Conservation (phyloP, 108 stramenopile genomes). For the Chaetoceros tenuissimus region DNA sequence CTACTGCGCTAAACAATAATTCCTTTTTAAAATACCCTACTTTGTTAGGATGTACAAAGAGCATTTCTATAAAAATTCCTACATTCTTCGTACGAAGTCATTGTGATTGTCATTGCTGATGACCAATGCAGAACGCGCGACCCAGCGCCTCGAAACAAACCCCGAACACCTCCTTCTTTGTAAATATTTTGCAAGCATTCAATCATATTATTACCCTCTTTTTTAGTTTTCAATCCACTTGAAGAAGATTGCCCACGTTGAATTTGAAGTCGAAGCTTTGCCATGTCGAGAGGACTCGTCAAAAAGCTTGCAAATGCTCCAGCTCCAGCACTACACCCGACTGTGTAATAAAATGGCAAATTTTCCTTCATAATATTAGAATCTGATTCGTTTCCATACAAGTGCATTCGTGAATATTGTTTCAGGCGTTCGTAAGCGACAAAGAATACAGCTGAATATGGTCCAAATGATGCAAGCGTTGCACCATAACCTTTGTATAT, state of each 20-base stretch:
- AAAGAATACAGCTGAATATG: conserved; percentile 96
- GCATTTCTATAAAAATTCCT: conserved; percentile 36
- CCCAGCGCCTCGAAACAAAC: conserved; percentile 90
- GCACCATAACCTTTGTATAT: conserved; percentile 92
- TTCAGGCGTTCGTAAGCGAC: conserved; percentile 90
- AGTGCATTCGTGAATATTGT: conserved; percentile 17
- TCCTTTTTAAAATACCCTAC: too few relatives aligned
- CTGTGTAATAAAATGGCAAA: conserved; percentile 48
- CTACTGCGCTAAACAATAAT: too few relatives aligned
- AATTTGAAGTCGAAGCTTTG: conserved; percentile 91
- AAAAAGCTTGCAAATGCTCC: conserved; percentile 86
- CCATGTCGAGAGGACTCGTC: conserved; percentile 97
- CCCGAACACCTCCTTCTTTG: conserved; percentile 56
- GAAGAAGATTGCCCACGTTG: conserved; percentile 36
- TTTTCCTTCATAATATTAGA: conserved; percentile 5
- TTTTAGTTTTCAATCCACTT: background rate
- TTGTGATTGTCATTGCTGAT: conserved; percentile 90
- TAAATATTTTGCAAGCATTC: conserved; percentile 62
- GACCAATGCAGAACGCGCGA: conserved; percentile 90
- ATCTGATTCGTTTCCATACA: conserved; percentile 8
- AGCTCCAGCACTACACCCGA: conserved; percentile 77
- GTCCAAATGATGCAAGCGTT: conserved; percentile 91
- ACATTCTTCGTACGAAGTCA: conserved; percentile 86
- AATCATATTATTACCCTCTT: conserved; percentile 26
- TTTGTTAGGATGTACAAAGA: too few relatives aligned